Conservation (phyloP, 345 rosid species). For the Bruguiera gymnorhiza region DNA sequence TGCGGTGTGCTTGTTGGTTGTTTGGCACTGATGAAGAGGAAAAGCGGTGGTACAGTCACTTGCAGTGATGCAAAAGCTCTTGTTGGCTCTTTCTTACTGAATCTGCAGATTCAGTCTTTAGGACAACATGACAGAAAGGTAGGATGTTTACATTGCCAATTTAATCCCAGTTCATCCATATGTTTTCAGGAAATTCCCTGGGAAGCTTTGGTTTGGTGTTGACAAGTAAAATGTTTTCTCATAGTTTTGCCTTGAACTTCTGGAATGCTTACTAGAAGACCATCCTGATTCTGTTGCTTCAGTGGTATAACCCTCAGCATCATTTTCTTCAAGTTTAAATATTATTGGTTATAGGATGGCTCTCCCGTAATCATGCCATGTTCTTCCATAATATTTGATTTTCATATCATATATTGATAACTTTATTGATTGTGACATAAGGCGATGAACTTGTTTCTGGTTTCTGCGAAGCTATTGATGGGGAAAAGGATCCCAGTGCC, state of each 20-base stretch:
- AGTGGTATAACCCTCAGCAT: conserved; percentile 43
- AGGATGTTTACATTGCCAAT: not conserved
- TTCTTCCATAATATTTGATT: not conserved
- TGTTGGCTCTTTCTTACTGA: conserved; percentile 45
- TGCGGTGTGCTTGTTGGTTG: conserved; percentile 93
- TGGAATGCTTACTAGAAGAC: conserved; percentile 67
- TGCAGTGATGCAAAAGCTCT: conserved; percentile 57
- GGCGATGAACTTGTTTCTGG: conserved; percentile 57
- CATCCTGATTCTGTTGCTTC: conserved; percentile 47
- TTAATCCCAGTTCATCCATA: not conserved
- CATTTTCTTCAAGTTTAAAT: conserved; percentile 8
- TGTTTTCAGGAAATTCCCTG: not conserved
- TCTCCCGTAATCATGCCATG: too few species aligned
- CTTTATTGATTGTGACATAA: conserved; percentile 33
- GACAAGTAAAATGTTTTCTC: conserved; percentile 18
- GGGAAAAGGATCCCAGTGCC: conserved; percentile 86
- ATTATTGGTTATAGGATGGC: not conserved
- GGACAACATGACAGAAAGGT: conserved; percentile 82
- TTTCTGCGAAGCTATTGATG: conserved; percentile 71
- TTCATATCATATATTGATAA: conserved; percentile 12
- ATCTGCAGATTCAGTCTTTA: conserved; percentile 71
- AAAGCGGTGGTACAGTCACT: conserved; percentile 44
- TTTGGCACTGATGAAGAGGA: conserved; percentile 72
- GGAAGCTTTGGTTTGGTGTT: conserved; percentile 10
- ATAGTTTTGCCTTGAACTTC: conserved; percentile 85